phyloP scores from a whole-genome alignment of 257 asterid species.

The Apocynum venetum region DNA sequence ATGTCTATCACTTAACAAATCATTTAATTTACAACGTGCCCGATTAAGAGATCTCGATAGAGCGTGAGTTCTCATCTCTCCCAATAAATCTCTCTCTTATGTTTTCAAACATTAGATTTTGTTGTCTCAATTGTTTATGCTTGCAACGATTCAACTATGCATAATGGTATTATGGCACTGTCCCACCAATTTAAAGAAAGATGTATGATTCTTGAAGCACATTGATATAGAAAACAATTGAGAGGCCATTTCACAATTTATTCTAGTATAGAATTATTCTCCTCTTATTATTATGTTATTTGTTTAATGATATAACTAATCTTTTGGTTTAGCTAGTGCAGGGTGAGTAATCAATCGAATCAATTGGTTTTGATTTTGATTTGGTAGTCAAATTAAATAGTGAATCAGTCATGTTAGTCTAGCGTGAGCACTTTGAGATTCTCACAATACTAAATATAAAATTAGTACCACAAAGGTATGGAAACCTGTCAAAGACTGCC shows the following conservation, averaged over 20 bases:
- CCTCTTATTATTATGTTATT: background rate
- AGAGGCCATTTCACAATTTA: background rate
- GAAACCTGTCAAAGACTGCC: background rate
- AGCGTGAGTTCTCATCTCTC: too few species aligned
- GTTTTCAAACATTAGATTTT: background rate
- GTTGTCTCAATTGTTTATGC: background rate
- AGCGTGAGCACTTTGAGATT: background rate
- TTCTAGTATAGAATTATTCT: background rate
- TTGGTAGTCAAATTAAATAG: background rate
- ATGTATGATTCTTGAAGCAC: conserved; percentile 5
- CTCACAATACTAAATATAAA: background rate
- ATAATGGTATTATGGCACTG: conserved; percentile 3
- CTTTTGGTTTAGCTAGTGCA: conserved; percentile 7
- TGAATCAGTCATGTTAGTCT: background rate
- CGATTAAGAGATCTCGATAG: too few species aligned
- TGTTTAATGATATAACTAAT: background rate
- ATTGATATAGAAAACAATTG: conserved; percentile 3
- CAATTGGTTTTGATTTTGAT: background rate
- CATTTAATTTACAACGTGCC: too few species aligned
- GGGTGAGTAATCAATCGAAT: background rate
- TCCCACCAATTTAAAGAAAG: conserved; percentile 3
- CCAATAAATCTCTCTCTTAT: background rate
- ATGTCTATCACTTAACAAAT: too few species aligned
- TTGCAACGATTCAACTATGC: conserved; percentile 4
- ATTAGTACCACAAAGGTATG: background rate